phyloP scores from a whole-genome alignment of 2,329 filamentous ascomycete genomes.

The Beauveria asiatica region DNA sequence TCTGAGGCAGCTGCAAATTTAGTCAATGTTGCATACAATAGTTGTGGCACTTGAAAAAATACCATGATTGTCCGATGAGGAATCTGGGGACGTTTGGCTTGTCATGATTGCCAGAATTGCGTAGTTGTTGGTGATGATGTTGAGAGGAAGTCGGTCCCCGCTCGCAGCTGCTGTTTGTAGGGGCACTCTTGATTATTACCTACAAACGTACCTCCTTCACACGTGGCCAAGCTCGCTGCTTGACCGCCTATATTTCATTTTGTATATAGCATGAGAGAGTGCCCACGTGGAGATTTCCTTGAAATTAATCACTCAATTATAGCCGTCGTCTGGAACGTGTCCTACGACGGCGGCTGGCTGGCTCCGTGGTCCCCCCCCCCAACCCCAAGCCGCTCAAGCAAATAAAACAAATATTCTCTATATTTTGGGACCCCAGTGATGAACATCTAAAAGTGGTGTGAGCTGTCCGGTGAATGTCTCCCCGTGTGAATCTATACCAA shows the following conservation, averaged over 20 bases:
- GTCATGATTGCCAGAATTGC: not conserved
- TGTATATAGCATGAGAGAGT: not conserved
- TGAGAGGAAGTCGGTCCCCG: not conserved
- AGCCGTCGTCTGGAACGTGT: not conserved
- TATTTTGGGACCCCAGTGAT: not conserved
- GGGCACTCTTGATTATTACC: not conserved
- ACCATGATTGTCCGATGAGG: not conserved
- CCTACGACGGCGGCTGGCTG: not conserved
- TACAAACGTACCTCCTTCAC: not conserved
- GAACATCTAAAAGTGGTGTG: not conserved
- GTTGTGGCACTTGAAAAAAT: not conserved
- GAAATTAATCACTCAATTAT: not conserved
- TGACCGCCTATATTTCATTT: not conserved
- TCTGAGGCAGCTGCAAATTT: not conserved
- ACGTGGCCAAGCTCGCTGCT: not conserved
- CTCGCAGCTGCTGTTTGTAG: not conserved
- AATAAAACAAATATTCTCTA: not conserved
- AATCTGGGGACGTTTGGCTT: not conserved
- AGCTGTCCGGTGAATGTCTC: not conserved
- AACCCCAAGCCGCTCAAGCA: not conserved
- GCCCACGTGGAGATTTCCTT: not conserved
- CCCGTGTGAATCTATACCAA: not conserved
- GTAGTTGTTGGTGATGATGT: not conserved
- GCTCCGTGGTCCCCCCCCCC: too few species aligned
- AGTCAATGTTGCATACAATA: not conserved